These are phyloP conservation scores for Macrophomina phaseolina DNA, from an alignment of 2,329 filamentous ascomycete genomes.

Conservation along the genomic window DNA sequence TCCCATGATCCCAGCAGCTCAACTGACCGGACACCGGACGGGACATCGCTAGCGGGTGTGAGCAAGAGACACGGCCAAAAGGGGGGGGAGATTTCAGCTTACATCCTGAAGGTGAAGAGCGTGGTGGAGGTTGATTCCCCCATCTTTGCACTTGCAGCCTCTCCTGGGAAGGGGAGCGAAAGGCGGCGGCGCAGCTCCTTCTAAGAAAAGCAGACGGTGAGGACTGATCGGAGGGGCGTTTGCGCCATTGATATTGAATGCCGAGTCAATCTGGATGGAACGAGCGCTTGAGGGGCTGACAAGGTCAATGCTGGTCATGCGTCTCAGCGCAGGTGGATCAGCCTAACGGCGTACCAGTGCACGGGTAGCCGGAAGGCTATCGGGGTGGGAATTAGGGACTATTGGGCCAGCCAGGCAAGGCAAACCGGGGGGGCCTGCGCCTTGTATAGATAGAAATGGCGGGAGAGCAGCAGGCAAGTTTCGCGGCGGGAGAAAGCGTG, in stretches of 20 bases:
- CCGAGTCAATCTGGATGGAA: constrained; percentile 19
- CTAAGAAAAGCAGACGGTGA: background rate
- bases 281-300: constrained; percentile 7
- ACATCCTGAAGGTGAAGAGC: constrained; percentile 66
- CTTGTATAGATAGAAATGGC: constrained; percentile 18
- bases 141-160: constrained; percentile 13
- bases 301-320: constrained; percentile 7
- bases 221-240: background rate
- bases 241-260: constrained; percentile 14
- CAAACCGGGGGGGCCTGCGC: constrained; percentile 1
- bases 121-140: constrained; percentile 54
- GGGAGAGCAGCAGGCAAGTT: constrained; percentile 12
- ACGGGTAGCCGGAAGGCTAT: background rate
- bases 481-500: constrained; percentile 4
- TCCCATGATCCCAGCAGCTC: constrained; percentile 93
- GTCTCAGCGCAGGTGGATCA: constrained; percentile 1
- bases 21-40: constrained; percentile 66
- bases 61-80: constrained; percentile 32
- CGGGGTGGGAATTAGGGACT: background rate
- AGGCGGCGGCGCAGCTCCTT: background rate
- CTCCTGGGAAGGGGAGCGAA: background rate
- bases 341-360: background rate
- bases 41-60: constrained; percentile 41
- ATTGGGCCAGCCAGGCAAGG: background rate
- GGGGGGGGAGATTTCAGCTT: constrained; percentile 35